Conservation (phyloP, 2,329 filamentous ascomycete genomes). For the Alternaria sp. region DNA sequence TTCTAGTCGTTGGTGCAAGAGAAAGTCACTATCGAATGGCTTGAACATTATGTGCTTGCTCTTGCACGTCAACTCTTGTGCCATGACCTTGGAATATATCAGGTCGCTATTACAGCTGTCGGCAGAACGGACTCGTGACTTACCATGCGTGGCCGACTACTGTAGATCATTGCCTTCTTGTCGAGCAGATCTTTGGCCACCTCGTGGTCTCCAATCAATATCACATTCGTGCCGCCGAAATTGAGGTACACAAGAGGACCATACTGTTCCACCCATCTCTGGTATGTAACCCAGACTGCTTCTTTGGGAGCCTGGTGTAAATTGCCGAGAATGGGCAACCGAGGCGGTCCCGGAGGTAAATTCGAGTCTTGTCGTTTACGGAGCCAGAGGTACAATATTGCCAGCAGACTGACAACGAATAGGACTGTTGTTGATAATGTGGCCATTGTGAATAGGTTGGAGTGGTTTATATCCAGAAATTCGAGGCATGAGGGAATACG, state of each 20-base stretch:
- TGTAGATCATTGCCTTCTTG: conserved; percentile 58
- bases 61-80: conserved; percentile 56
- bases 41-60: conserved; percentile 49
- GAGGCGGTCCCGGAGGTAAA: conserved; percentile 36
- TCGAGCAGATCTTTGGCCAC: conserved; percentile 60
- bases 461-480: background rate
- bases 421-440: background rate
- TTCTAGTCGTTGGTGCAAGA: conserved; percentile 50
- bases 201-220: conserved; percentile 56
- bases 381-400: background rate
- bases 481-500: background rate
- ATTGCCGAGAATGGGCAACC: conserved; percentile 44
- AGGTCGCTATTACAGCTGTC: background rate
- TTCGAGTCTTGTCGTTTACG: background rate
- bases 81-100: conserved; percentile 43
- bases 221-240: conserved; percentile 40
- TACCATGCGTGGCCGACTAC: conserved; percentile 54
- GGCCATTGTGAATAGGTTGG: background rate
- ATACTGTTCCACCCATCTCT: conserved; percentile 44
- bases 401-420: background rate
- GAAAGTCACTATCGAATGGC: conserved; percentile 47
- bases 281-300: conserved; percentile 33
- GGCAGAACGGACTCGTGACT: background rate
- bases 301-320: conserved; percentile 37
- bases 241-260: conserved; percentile 44